Percentiles rank a stretch among this genome's conserved stretches.
Evolutionary conservation across 139 green algal species (phyloP).

Genomic region (Penium margaritaceum): DNA sequence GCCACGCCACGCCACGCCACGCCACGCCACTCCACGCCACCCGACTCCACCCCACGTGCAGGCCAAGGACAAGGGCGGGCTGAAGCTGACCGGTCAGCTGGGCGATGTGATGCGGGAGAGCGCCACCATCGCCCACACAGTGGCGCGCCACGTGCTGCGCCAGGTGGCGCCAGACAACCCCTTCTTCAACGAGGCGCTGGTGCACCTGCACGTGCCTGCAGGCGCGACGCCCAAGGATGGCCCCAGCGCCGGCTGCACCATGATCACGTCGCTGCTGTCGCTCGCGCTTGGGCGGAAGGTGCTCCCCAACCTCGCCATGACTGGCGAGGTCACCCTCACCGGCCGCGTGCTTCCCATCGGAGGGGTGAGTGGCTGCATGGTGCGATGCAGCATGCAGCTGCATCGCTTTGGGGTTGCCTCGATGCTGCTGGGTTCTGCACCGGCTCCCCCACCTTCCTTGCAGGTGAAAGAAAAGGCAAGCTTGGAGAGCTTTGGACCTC

Average conservation of each 20-base stretch:
- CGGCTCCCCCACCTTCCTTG: too few species aligned
- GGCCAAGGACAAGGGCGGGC: constrained; percentile 37
- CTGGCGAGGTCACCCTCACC: constrained; percentile 88
- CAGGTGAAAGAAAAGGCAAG: too few species aligned
- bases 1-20: too few species aligned
- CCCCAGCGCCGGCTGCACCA: constrained; percentile 50
- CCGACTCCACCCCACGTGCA: constrained; percentile 5
- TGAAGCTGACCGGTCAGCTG: constrained; percentile 68
- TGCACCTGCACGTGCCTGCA: constrained; percentile 34
- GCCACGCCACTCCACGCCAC: too few species aligned
- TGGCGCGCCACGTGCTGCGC: constrained; percentile 63
- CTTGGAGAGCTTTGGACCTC: too few species aligned
- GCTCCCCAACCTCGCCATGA: constrained; percentile 60
- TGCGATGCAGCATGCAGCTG: not conserved
- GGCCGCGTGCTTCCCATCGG: constrained; percentile 76
- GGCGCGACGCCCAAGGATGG: constrained; percentile 38
- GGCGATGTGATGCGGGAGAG: constrained; percentile 94
- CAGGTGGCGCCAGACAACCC: too few species aligned
- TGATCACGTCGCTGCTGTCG: constrained; percentile 84
- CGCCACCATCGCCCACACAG: constrained; percentile 83
- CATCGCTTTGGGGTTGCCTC: too few species aligned
- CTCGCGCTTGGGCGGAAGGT: constrained; percentile 66
- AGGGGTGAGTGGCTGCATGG: constrained; percentile 12
- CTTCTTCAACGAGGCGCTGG: constrained; percentile 6
- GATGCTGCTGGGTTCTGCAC: too few species aligned